These are phyloP conservation scores for Eucommia ulmoides DNA, from an alignment of 257 asterid species.

Conservation along the genomic window DNA sequence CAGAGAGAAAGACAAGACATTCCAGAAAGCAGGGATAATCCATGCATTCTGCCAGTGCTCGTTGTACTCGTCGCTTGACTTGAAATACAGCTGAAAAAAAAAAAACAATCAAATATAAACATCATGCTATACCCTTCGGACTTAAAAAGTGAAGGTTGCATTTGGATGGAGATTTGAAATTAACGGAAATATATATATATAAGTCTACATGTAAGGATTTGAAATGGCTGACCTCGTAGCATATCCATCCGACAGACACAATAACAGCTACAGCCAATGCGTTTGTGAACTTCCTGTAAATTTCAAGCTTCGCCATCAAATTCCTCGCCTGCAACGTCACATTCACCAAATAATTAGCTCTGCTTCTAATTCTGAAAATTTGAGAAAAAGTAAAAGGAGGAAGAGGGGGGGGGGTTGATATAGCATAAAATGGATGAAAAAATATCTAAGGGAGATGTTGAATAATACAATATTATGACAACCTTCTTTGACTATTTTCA, in stretches of 20 bases:
- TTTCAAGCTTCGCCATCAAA: slow-evolving; percentile 71
- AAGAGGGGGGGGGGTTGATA: too few relatives aligned
- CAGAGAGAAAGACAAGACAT: slow-evolving; percentile 78
- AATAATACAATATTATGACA: too few relatives aligned
- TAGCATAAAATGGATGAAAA: too few relatives aligned
- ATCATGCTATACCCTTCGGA: too few relatives aligned
- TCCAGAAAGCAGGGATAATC: slow-evolving; percentile 98
- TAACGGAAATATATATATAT: too few relatives aligned
- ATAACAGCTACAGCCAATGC: slow-evolving; percentile 80
- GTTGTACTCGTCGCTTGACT: slow-evolving; percentile 74
- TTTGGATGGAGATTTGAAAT: too few relatives aligned
- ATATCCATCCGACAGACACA: slow-evolving; percentile 89
- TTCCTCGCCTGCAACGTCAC: slow-evolving; percentile 57
- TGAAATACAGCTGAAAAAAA: slow-evolving; percentile 75
- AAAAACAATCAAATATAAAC: too few relatives aligned
- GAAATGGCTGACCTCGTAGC: slow-evolving; percentile 98
- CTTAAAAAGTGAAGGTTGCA: too few relatives aligned
- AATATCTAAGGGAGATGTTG: too few relatives aligned
- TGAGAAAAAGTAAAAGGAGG: not conserved
- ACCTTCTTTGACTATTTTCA: too few relatives aligned
- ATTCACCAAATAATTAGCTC: slow-evolving; percentile 10
- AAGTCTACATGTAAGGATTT: too few relatives aligned
- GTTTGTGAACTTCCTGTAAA: slow-evolving; percentile 86
- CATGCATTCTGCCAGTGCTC: slow-evolving; percentile 96
- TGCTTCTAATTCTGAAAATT: not conserved